phyloP scores from a whole-genome alignment of 768 basidiomycete genomes.

The Boletus rufocinnamomeus region DNA sequence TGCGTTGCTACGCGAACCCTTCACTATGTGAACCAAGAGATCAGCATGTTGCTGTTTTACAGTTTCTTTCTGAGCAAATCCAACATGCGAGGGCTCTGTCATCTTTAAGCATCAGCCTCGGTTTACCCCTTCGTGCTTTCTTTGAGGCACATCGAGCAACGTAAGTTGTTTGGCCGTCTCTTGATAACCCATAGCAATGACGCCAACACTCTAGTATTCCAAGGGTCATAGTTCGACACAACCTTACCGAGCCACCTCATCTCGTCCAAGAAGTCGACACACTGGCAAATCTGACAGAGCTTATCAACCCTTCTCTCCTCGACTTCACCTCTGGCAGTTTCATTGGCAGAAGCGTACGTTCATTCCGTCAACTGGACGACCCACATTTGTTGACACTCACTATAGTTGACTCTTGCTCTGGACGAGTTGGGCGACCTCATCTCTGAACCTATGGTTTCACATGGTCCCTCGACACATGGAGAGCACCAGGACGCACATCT shows the following conservation, averaged over 20 bases:
- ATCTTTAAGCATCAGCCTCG: conserved; percentile 23
- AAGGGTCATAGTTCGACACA: conserved; percentile 1
- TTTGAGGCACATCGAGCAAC: conserved; percentile 21
- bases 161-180: conserved; percentile 14
- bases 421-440: conserved; percentile 30
- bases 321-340: conserved; percentile 31
- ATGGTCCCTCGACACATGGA: background rate
- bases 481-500: conserved; percentile 16
- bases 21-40: conserved; percentile 12
- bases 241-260: background rate
- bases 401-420: conserved; percentile 32
- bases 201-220: conserved; percentile 9
- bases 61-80: conserved; percentile 33
- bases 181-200: background rate
- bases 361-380: background rate
- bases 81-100: conserved; percentile 31
- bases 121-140: conserved; percentile 24
- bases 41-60: conserved; percentile 23
- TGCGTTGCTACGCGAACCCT: conserved; percentile 7
- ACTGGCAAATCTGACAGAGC: conserved; percentile 24
- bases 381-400: conserved; percentile 1
- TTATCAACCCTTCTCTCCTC: conserved; percentile 22
- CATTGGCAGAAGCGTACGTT: conserved; percentile 32
- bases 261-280: conserved; percentile 6
- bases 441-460: conserved; percentile 3